A percentile compares a stretch with the other conserved stretches of the same genome.
These are phyloP conservation scores for Tetragonia tetragonoides DNA, from an alignment of 148 eudicot species.

Conservation along the genomic window DNA sequence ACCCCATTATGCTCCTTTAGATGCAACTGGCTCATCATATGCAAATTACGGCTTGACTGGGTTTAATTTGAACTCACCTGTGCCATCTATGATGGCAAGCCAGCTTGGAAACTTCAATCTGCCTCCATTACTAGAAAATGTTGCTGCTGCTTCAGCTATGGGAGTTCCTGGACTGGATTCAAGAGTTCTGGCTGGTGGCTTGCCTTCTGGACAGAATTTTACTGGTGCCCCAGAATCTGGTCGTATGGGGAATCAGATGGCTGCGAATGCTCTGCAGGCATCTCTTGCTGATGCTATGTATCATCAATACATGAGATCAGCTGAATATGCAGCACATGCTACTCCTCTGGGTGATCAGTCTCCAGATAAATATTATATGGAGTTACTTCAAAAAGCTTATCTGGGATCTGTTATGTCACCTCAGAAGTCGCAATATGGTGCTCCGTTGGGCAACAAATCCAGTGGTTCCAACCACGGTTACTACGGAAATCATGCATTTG, in stretches of 20 bases:
- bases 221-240: slow-evolving; percentile 37
- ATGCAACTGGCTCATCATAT: slow-evolving; percentile 52
- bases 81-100: slow-evolving; percentile 57
- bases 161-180: slow-evolving; percentile 63
- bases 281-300: slow-evolving; percentile 75
- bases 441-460: slow-evolving; percentile 51
- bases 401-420: slow-evolving; percentile 65
- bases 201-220: slow-evolving; percentile 43
- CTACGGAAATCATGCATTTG: slow-evolving; percentile 68
- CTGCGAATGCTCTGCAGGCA: slow-evolving; percentile 48
- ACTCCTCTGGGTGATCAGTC: slow-evolving; percentile 71
- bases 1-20: slow-evolving; percentile 59
- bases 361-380: slow-evolving; percentile 59
- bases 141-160: slow-evolving; percentile 70
- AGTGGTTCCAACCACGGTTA: slow-evolving; percentile 68
- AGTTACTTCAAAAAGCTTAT: slow-evolving; percentile 80
- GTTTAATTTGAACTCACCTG: slow-evolving; percentile 55
- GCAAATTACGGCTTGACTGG: slow-evolving; percentile 64
- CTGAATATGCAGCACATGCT: slow-evolving; percentile 70
- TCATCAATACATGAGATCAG: slow-evolving; percentile 70
- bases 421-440: slow-evolving; percentile 70
- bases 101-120: slow-evolving; percentile 61
- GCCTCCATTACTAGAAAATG: slow-evolving; percentile 79
- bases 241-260: slow-evolving; percentile 58
- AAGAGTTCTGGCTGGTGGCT: slow-evolving; percentile 46